A percentile compares a stretch with the other conserved stretches of the same genome.
Conservation (phyloP, 495 filamentous ascomycete species). For the Hypoxylon lienhwacheense region DNA sequence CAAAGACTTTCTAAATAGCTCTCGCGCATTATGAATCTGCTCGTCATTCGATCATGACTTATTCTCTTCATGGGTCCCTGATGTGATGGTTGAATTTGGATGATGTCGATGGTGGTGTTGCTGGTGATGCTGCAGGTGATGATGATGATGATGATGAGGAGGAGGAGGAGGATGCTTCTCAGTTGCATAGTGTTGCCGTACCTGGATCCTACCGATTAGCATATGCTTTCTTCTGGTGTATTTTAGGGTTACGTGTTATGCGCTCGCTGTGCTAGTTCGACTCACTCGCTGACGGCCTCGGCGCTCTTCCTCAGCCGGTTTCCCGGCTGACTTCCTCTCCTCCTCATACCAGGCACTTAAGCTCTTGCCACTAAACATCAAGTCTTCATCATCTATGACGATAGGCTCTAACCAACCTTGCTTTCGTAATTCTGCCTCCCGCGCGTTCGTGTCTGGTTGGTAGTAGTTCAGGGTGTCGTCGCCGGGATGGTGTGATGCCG, state of each 20-base stretch:
- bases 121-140: conserved; percentile 27
- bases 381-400: conserved; percentile 58
- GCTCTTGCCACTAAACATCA: conserved; percentile 60
- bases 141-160: conserved; percentile 30
- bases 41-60: conserved; percentile 16
- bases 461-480: conserved; percentile 42
- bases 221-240: neutral
- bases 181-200: conserved; percentile 32
- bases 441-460: conserved; percentile 42
- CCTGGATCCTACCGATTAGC: conserved; percentile 12
- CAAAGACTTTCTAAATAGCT: conserved; percentile 9
- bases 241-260: neutral
- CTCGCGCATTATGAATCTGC: neutral
- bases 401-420: conserved; percentile 54
- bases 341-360: conserved; percentile 60
- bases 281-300: conserved; percentile 48
- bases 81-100: conserved; percentile 16
- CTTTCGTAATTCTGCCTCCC: conserved; percentile 42
- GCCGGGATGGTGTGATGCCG: conserved; percentile 21
- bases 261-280: neutral
- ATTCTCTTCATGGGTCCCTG: conserved; percentile 26
- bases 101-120: conserved; percentile 36
- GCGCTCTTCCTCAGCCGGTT: conserved; percentile 47
- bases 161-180: too few relatives aligned
- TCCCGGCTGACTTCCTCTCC: conserved; percentile 46